Base-by-base conservation (phyloP, 2,329 filamentous ascomycete species). In the Aspergillus sp. region DNA sequence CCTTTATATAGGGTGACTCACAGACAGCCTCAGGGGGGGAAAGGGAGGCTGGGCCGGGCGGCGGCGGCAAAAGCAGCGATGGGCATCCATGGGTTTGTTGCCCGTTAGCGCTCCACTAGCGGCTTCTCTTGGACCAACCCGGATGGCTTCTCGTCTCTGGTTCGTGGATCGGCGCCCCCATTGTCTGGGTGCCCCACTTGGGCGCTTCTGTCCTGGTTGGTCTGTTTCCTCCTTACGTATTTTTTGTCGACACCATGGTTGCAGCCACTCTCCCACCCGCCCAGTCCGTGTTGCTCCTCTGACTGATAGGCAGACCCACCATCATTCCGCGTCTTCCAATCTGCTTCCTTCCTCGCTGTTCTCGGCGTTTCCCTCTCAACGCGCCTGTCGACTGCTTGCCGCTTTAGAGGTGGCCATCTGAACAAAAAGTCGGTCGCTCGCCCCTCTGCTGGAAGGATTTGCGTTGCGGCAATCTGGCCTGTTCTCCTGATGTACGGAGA, bases 1-100 rank as follows among this genome's bases (percentile, higher is more conserved):
- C 59, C 69, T 66, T 72, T 72, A 69, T 71, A 73, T 73, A 72
- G 66, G 63, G 62, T 67, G 68, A 70, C 54, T 67, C 64, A 70
- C 59, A 58, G 61, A 57, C 61, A 63, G 49, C 59, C 58, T 68
- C 67, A 69, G 65, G 69, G 69, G 68, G 65, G 66, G 49, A n/a
- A 17, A 38, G 34, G 34, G 34, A 38, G 53, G 63, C 66, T 69
- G 68, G 68, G 63, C 65, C 65, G 49, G 58, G 55, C 57, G 64
- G 61, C 62, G 67, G 69, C 67, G 67, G 60, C 61, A 68, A 72
- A 71, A 71, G 66, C 70, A 68, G 70, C 68, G 59, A 58, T 47
- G 47, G 44, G 10, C 61, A 63, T 60, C 64, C 64, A 64, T 66
- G 63, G 64, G 48, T 64, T 45, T 49, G 38, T 42, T 50, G 40